Conservation (phyloP, 805 yeast genomes). For the Metschnikowia proteae region DNA sequence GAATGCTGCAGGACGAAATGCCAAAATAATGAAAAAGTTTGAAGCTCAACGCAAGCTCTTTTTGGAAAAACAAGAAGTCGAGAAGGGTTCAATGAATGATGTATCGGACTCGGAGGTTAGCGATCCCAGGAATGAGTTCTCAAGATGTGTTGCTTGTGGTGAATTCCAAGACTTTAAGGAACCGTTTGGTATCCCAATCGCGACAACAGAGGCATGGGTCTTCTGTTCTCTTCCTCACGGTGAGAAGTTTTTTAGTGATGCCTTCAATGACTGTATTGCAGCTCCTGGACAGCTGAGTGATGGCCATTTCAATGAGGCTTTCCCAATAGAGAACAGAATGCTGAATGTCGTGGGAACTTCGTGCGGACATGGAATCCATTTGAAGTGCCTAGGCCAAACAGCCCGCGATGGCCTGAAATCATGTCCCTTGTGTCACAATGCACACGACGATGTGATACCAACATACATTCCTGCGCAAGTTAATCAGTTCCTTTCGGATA, state of each 20-base stretch:
- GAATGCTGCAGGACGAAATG: constrained; percentile 61
- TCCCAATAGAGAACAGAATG: constrained; percentile 20
- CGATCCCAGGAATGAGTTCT: neutral
- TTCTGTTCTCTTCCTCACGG: constrained; percentile 46
- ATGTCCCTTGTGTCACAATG: constrained; percentile 51
- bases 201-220: constrained; percentile 42
- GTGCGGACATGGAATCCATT: constrained; percentile 55
- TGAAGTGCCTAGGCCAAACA: constrained; percentile 36
- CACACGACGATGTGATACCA: constrained; percentile 23
- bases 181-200: constrained; percentile 57
- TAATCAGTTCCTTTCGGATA: neutral
- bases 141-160: constrained; percentile 26
- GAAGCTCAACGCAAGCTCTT: constrained; percentile 50
- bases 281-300: neutral
- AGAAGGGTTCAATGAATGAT: neutral
- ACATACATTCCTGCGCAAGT: neutral
- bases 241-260: constrained; percentile 16
- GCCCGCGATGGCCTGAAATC: constrained; percentile 17
- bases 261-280: constrained; percentile 17
- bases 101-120: neutral
- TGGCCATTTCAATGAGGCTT: neutral
- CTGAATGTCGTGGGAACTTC: constrained; percentile 5
- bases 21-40: constrained; percentile 58
- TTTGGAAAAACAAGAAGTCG: constrained; percentile 29
- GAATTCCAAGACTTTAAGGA: constrained; percentile 29